Base-by-base conservation (phyloP, 768 basidiomycete species). In the Russula lepida region DNA sequence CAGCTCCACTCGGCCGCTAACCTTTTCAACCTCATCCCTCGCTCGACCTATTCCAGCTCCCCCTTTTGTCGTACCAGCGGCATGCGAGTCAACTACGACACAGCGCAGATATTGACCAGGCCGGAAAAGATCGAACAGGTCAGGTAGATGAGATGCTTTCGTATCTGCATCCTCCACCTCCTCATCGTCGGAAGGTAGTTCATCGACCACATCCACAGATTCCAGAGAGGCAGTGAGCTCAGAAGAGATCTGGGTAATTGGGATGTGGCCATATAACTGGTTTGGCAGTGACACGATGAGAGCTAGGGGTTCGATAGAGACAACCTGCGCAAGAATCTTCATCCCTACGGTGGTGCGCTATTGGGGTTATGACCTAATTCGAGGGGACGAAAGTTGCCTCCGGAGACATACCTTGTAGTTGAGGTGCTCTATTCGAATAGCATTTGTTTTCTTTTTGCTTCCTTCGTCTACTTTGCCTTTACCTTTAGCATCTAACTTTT, bases 261-360 rank as follows among this genome's bases (percentile, higher is more conserved):
- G 95, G 35, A 98, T 80, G 73, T 99, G 93, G 9, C 83, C 97
- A 66, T 90, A 82, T 41, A 99, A 84, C 74, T 98, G 95, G 68
- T 95, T 91, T 19, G 97, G 95, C n/a, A 99, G 79, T 19, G 95
- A 98, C 30, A 98, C 78, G 60, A 98, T 81, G 61, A 99, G 80
- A 48, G 92, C 88, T 37, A 99, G 84, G 12, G 95, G 90, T 63
- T 92, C 84, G 55, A 98, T 81, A 28, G 88, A 81, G 66, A 91
- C 80, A 54, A 99, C 81, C 74, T 93, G 89, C n/a, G 85, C 87
- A 37, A 98, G 76, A 23, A 98, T 80, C 70, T 86, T 92, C 81
- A 92, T 94, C 39, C 94, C 95, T 37, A 84, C 76, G 47, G 78
- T 74, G 13, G 97, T 76, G 66, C 92, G 84, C 92, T 95, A 43